phyloP scores from a whole-genome alignment of 2,329 filamentous ascomycete species.

The Fusarium xylarioides region DNA sequence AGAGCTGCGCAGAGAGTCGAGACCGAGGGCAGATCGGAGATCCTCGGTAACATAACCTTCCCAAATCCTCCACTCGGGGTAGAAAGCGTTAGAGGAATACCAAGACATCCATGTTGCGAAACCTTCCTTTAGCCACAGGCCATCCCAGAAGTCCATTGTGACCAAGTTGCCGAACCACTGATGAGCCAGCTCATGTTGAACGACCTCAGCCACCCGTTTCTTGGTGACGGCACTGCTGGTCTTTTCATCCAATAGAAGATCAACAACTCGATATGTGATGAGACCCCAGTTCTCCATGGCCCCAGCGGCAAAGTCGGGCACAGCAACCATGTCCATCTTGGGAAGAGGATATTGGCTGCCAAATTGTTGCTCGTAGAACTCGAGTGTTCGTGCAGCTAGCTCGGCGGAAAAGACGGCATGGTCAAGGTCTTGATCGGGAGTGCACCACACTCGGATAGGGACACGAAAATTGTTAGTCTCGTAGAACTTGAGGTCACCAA shows the following conservation, averaged over 20 bases:
- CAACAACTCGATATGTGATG: constrained; percentile 90
- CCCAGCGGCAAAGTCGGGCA: constrained; percentile 93
- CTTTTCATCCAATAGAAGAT: constrained; percentile 87
- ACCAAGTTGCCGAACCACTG: constrained; percentile 99
- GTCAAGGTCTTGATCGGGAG: constrained; percentile 87
- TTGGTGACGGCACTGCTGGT: constrained; percentile 87
- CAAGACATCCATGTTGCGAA: constrained; percentile 69
- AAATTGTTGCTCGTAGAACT: constrained; percentile 96
- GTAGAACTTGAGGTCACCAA: constrained; percentile 93
- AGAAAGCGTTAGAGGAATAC: constrained; percentile 93
- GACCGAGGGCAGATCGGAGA: constrained; percentile 83
- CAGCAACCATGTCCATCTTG: constrained; percentile 68
- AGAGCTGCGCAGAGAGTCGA: constrained; percentile 92
- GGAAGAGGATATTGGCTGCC: constrained; percentile 73
- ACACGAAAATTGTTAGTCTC: constrained; percentile 92
- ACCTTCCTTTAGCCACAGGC: constrained; percentile 94
- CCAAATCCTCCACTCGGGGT: constrained; percentile 99
- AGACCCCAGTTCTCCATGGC: constrained; percentile 99
- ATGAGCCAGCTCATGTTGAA: constrained; percentile 96
- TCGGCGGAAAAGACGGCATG: constrained; percentile 91
- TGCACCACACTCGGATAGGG: constrained; percentile 92
- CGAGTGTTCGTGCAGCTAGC: constrained; percentile 86
- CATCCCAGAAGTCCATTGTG: constrained; percentile 99
- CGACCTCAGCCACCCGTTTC: constrained; percentile 92
- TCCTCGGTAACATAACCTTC: constrained; percentile 94